Evolutionary conservation across 208 protist genomes (phyloP), one percentile per base, ranked within the genome.

Genomic region (Crithidia thermophila): DNA sequence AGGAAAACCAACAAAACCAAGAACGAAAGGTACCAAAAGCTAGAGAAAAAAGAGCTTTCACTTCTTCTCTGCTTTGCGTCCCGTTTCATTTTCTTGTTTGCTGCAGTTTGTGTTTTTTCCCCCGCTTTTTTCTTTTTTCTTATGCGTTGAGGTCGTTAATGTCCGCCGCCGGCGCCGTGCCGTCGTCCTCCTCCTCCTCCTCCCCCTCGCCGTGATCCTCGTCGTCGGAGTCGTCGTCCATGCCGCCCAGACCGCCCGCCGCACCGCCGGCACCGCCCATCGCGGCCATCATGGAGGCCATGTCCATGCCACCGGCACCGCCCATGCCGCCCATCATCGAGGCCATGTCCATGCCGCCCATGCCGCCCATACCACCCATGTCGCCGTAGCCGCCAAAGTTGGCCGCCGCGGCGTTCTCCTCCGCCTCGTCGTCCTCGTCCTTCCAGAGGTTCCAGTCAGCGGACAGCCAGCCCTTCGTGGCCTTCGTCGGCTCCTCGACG

Each of bases 381-480:
- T 91, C 85, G 21, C 89, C 91, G 66, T 93, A 94, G 57, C 88
- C 88, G 57, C 88, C 88, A 56, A 94, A 93, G 77, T 82, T 84
- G 50, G 78, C 67, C 31, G 77, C 80, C 27, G 70, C 72, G 31
- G 69, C 64, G 21, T 72, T 72, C 61, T 88, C 83, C 43, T 89
- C 85, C 25, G 85, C 91, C 52, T 83, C 86, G 56, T 94, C 91
- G 63, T 96, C 88, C 71, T 96, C 91, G 61, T 96, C 91, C 77
- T 96, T 94, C 91, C 91, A 96, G 18, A 96, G 79, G 77, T 94
- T 96, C 88, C 91, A 96, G 77, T 96, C 91, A 9, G 77, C 88
- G 11, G 87, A 91, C 11, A 96, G 82, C 91, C 91, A 96, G 10
- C 68, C 72, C 78, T 93, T 91, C 2, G 88, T 93, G 39, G 75